Conservation (phyloP, 495 filamentous ascomycete species). For the Xylaria intraflava region DNA sequence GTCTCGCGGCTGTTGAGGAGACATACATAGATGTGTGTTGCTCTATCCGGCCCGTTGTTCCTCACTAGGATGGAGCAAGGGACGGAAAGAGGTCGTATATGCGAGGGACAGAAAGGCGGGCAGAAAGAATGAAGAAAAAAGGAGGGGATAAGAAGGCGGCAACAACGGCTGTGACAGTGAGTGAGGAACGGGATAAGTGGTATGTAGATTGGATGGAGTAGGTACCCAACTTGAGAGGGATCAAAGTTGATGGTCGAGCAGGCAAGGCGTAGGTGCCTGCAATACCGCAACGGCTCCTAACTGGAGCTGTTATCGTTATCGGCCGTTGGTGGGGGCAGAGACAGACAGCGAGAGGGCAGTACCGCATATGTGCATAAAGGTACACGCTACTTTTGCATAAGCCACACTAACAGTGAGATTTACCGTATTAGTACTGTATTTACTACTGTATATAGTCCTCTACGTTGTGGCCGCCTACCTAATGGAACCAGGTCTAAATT, state of each 20-base stretch:
- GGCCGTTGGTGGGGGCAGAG: not conserved
- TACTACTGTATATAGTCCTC: too few species aligned
- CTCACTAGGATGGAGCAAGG: not conserved
- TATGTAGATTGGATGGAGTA: not conserved
- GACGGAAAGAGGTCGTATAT: not conserved
- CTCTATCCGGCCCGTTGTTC: not conserved
- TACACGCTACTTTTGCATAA: too few species aligned
- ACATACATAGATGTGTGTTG: constrained; percentile 17
- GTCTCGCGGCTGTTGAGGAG: constrained; percentile 21
- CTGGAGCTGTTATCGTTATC: constrained; percentile 8
- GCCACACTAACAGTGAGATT: too few species aligned
- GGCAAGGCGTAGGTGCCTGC: too few species aligned
- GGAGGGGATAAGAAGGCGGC: not conserved
- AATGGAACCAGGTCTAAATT: too few species aligned
- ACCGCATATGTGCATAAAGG: not conserved
- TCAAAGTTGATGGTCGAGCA: not conserved
- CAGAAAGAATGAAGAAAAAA: not conserved
- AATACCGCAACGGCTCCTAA: not conserved
- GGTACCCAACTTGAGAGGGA: not conserved
- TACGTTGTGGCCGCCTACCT: too few species aligned
- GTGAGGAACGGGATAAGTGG: not conserved
- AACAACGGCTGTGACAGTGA: not conserved
- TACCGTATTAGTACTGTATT: too few species aligned
- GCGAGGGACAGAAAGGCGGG: too few species aligned
- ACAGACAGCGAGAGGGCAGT: not conserved